Conservation (phyloP, 2,329 filamentous ascomycete species). For the Claviceps spartinae region DNA sequence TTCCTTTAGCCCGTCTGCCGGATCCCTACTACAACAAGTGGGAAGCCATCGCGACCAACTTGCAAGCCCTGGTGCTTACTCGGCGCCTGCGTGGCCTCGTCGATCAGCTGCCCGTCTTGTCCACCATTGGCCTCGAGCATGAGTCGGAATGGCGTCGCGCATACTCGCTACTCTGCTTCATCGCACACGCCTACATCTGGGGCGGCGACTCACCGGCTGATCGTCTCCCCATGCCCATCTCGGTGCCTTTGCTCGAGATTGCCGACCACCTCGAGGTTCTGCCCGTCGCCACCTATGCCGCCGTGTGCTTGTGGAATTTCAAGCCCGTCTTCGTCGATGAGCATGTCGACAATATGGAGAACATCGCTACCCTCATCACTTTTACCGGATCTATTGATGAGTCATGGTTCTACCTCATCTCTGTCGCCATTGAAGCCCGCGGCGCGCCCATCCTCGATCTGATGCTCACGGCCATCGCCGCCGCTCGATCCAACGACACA, state of each 20-base stretch:
- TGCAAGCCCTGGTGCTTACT: slow-evolving; percentile 77
- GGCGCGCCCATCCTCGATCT: slow-evolving; percentile 76
- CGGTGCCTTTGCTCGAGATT: slow-evolving; percentile 66
- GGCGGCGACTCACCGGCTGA: slow-evolving; percentile 74
- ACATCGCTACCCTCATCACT: slow-evolving; percentile 75
- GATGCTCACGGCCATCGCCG: slow-evolving; percentile 77
- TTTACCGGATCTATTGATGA: slow-evolving; percentile 93
- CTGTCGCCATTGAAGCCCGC: slow-evolving; percentile 86
- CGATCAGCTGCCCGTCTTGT: slow-evolving; percentile 69
- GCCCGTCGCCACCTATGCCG: slow-evolving; percentile 87
- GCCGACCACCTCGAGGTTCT: slow-evolving; percentile 72
- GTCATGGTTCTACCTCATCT: slow-evolving; percentile 97
- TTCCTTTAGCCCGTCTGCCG: slow-evolving; percentile 67
- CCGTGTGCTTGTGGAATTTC: slow-evolving; percentile 91
- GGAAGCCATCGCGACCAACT: slow-evolving; percentile 74
- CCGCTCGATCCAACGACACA: slow-evolving; percentile 57
- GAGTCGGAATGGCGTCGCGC: slow-evolving; percentile 89
- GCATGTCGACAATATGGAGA: slow-evolving; percentile 68
- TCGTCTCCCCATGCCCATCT: slow-evolving; percentile 64
- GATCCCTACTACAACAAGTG: slow-evolving; percentile 91
- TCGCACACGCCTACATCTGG: slow-evolving; percentile 94
- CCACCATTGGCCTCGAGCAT: slow-evolving; percentile 65
- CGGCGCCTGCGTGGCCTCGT: slow-evolving; percentile 70
- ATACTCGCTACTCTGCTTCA: slow-evolving; percentile 80
- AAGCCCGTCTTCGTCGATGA: slow-evolving; percentile 80